phyloP scores from a whole-genome alignment of 2,329 filamentous ascomycete species.

The Chaetomiaceae sp. region DNA sequence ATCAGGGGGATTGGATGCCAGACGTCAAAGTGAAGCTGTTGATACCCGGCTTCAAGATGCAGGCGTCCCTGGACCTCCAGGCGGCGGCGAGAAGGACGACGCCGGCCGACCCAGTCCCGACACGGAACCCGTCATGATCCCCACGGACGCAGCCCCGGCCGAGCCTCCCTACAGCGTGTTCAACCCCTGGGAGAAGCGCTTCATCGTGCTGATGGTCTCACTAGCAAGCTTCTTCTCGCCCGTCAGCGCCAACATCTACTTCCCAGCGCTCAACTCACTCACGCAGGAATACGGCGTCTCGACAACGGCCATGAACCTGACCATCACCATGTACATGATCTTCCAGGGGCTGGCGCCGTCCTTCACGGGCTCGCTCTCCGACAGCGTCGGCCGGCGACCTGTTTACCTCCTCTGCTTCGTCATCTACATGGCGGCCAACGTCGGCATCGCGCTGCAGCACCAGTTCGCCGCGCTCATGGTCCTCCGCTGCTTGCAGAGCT shows the following conservation, averaged over 20 bases:
- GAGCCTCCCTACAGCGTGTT: constrained; percentile 2
- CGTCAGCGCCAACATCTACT: constrained; percentile 13
- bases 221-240: constrained; percentile 4
- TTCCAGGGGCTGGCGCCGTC: constrained; percentile 11
- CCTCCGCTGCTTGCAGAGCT: constrained; percentile 52
- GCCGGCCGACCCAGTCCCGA: too few species aligned
- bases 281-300: constrained; percentile 4
- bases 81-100: neutral
- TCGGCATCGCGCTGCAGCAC: constrained; percentile 8
- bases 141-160: neutral
- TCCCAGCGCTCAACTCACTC: constrained; percentile 9
- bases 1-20: too few species aligned
- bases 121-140: neutral
- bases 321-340: constrained; percentile 14
- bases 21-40: too few species aligned
- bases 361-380: constrained; percentile 8
- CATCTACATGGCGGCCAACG: constrained; percentile 10
- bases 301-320: constrained; percentile 6
- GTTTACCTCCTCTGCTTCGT: constrained; percentile 8
- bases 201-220: constrained; percentile 7
- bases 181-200: constrained; percentile 5
- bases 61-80: too few species aligned
- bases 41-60: too few species aligned
- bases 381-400: constrained; percentile 7
- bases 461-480: constrained; percentile 38